These are phyloP conservation scores for Arachnopeziza araneosa DNA, from an alignment of 2,329 filamentous ascomycete species.

Conservation along the genomic window DNA sequence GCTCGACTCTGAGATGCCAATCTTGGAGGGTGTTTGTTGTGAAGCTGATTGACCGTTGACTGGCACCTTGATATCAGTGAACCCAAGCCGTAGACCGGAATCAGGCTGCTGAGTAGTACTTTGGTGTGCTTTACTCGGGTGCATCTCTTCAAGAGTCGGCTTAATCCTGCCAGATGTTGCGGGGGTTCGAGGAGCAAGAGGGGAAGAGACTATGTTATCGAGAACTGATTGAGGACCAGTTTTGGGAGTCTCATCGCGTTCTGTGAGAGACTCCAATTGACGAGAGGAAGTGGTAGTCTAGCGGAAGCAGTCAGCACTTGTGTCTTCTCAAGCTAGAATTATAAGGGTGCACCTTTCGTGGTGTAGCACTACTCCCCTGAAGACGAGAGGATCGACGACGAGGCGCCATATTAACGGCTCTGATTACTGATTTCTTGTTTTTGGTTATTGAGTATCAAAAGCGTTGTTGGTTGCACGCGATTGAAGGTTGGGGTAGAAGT, in stretches of 20 bases:
- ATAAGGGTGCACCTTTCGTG: conserved; percentile 24
- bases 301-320: conserved; percentile 1
- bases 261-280: conserved; percentile 25
- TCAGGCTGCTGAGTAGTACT: conserved; percentile 71
- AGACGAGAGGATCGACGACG: conserved; percentile 31
- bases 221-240: conserved; percentile 15
- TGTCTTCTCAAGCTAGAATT: not conserved
- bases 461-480: not conserved
- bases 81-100: conserved; percentile 76
- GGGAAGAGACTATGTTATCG: conserved; percentile 22
- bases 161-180: conserved; percentile 59
- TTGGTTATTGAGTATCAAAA: not conserved
- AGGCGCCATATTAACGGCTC: conserved; percentile 12
- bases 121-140: conserved; percentile 75
- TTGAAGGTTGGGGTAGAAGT: not conserved
- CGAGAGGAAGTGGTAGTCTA: conserved; percentile 15
- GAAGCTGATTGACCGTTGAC: conserved; percentile 36
- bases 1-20: conserved; percentile 46
- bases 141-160: conserved; percentile 78
- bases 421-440: not conserved
- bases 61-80: conserved; percentile 57
- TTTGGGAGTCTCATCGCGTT: conserved; percentile 26
- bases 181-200: conserved; percentile 46
- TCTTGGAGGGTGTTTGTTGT: conserved; percentile 61
- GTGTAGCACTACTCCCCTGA: conserved; percentile 25